Evolutionary conservation across 208 protist genomes (phyloP).

Genomic region (Leptomonas pyrrhocoris): DNA sequence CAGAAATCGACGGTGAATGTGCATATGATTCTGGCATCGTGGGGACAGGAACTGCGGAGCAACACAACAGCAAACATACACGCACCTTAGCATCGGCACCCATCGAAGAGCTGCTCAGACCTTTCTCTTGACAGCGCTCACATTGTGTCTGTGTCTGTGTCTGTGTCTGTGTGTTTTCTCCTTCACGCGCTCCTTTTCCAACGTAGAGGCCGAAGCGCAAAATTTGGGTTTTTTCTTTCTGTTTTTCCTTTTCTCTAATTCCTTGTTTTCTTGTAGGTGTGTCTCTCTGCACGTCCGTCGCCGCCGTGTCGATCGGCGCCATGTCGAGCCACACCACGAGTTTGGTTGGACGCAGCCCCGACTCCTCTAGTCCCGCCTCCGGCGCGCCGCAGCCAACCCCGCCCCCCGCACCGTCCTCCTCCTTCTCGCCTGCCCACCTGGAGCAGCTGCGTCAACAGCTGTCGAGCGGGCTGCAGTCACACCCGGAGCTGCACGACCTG

Average conservation of each 20-base stretch:
- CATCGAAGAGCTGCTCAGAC: too few relatives aligned
- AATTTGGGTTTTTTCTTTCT: slow-evolving; percentile 26
- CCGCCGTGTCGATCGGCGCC: not conserved
- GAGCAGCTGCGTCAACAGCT: slow-evolving; percentile 57
- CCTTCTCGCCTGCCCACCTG: slow-evolving; percentile 35
- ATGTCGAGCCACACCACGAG: slow-evolving; percentile 15
- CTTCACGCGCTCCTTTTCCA: too few relatives aligned
- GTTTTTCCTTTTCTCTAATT: not conserved
- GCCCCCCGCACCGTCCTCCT: slow-evolving; percentile 8
- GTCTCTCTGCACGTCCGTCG: not conserved
- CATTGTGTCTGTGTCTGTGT: too few relatives aligned
- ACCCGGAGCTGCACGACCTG: slow-evolving; percentile 59
- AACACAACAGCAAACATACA: too few relatives aligned
- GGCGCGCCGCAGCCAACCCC: not conserved
- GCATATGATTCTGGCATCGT: too few relatives aligned
- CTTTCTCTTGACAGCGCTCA: too few relatives aligned
- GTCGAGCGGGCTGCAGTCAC: slow-evolving; percentile 35
- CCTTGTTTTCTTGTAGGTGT: not conserved
- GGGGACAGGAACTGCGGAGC: too few relatives aligned
- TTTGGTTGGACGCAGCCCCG: not conserved
- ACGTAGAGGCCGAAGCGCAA: too few relatives aligned
- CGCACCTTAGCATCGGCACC: too few relatives aligned
- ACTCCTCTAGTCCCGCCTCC: not conserved
- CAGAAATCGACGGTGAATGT: too few relatives aligned
- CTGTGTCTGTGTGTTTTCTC: too few relatives aligned